Base-by-base conservation (phyloP, 257 asterid species). In the Gentiana macrophylla region DNA sequence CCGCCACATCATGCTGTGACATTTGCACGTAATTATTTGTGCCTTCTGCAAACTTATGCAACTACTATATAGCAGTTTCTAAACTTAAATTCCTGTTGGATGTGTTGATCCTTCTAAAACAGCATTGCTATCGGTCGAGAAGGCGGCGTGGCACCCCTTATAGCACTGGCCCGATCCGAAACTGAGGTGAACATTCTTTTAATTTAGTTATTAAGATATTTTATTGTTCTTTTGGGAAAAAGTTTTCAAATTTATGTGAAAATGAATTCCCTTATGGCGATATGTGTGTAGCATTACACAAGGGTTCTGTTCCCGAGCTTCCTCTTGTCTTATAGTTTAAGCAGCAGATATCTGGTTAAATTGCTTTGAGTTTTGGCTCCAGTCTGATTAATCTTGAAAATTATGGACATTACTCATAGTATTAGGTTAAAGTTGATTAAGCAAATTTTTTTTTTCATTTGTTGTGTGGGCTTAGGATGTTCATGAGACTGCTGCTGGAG, bases 401-500 rank as follows among this genome's bases (percentile, higher is more conserved):
- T 38, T 3, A 7, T 38, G 44, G 8, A 38, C 8, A 7, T 38
- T 38, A 38, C 1, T 38, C 8, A 7, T 38, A 38, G 8, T 38
- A 7, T 38, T 38, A 7, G 44, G 44, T 38, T 38, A 3, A 38
- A 38, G 44, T 38, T 38, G 44, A 38, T 60, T 55, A 50, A 65
- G 41, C 38, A 38, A n/a, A n/a, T n/a, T 34, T 70, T 46, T 60
- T 56, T 61, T 24, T 24, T 24, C 24, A 24, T 24, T 24, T 24
- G 24, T 24, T 24, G 24, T 24, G 24, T 62, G 46, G 62, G 67
- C 62, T 70, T 71, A 89, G 97, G 95, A 89, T 37, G 94, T 89
- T 69, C 97, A 89, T 13, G 97, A 89, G 83, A 84, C 96, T 10
- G 97, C 97, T 54, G 94, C 94, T 32, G 97, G 97, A 57, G 97